Percentiles rank a stretch among this genome's conserved stretches.
Evolutionary conservation across 2,329 filamentous ascomycete genomes (phyloP).

Genomic region (Botrytis tulipae): DNA sequence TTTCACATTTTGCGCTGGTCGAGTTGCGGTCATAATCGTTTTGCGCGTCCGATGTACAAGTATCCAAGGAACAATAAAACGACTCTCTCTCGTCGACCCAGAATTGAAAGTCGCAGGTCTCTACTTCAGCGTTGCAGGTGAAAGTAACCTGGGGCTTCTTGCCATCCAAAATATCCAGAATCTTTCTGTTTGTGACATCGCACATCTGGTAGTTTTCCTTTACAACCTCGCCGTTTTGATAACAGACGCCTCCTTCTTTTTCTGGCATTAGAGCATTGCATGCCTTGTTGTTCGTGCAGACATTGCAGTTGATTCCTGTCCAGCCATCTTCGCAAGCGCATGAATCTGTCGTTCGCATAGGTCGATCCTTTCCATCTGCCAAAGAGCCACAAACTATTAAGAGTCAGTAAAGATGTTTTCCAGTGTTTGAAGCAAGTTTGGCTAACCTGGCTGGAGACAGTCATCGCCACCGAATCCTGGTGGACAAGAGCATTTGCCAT

Average conservation of each 20-base stretch:
- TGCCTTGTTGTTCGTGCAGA: slow-evolving; percentile 79
- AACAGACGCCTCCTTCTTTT: slow-evolving; percentile 81
- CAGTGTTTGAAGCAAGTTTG: background rate
- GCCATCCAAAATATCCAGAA: slow-evolving; percentile 78
- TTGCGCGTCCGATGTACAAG: slow-evolving; percentile 71
- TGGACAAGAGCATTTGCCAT: slow-evolving; percentile 90
- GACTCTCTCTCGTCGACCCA: slow-evolving; percentile 95
- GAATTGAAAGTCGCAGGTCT: slow-evolving; percentile 94
- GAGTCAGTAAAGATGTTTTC: slow-evolving; percentile 23
- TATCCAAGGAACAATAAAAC: slow-evolving; percentile 89
- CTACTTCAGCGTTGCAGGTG: slow-evolving; percentile 72
- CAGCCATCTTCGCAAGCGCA: slow-evolving; percentile 93
- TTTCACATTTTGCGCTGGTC: slow-evolving; percentile 80
- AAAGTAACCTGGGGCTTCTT: slow-evolving; percentile 93
- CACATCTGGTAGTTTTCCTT: slow-evolving; percentile 98
- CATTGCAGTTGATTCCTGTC: slow-evolving; percentile 97
- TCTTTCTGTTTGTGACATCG: slow-evolving; percentile 94
- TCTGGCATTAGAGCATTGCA: slow-evolving; percentile 88
- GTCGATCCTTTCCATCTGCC: slow-evolving; percentile 74
- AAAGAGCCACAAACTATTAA: slow-evolving; percentile 77
- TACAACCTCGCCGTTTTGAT: slow-evolving; percentile 84
- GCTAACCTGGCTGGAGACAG: slow-evolving; percentile 75
- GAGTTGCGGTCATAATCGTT: slow-evolving; percentile 70
- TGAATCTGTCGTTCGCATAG: slow-evolving; percentile 65
- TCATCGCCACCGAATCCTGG: slow-evolving; percentile 92